Percentiles rank a stretch among this genome's conserved stretches.
Evolutionary conservation across 768 basidiomycete genomes (phyloP).

Genomic region (Cystofilobasidium bisporidii): DNA sequence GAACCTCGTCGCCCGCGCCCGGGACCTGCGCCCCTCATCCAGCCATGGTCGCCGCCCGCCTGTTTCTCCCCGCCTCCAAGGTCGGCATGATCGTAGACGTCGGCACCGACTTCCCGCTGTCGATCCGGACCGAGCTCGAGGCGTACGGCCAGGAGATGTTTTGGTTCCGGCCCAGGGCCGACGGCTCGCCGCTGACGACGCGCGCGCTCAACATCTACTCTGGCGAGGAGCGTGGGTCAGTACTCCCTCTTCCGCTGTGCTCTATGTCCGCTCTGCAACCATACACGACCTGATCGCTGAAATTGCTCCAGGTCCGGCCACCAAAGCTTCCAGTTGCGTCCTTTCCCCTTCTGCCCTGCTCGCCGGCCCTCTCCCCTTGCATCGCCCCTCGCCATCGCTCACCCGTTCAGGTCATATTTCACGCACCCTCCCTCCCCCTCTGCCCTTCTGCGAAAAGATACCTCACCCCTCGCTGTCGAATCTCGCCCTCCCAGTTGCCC

Average conservation of each 20-base stretch:
- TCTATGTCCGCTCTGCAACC: no score
- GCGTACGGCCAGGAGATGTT: constrained; percentile 66
- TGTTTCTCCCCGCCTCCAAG: constrained; percentile 15
- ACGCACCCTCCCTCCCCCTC: not conserved
- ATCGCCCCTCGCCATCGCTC: not conserved
- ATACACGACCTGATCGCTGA: no score
- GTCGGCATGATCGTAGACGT: constrained; percentile 77
- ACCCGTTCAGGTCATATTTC: not conserved
- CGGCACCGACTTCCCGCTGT: constrained; percentile 62
- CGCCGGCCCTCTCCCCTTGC: not conserved
- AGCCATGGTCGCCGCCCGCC: constrained; percentile 59
- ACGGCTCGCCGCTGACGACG: constrained; percentile 52
- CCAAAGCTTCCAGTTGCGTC: constrained; percentile 51
- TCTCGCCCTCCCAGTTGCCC: constrained; percentile 60
- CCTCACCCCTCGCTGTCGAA: constrained; percentile 57
- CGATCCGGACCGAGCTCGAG: constrained; percentile 51
- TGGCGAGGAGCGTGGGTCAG: constrained; percentile 63
- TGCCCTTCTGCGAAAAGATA: no score
- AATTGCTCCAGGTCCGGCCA: not conserved
- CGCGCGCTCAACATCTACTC: constrained; percentile 63
- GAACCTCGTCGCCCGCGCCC: constrained; percentile 43
- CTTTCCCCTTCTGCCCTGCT: not conserved
- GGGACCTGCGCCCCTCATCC: no score
- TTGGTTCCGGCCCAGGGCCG: constrained; percentile 52
- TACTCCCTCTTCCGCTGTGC: not conserved